phyloP scores from a whole-genome alignment of 768 basidiomycete species.

The Russula dissimulans region DNA sequence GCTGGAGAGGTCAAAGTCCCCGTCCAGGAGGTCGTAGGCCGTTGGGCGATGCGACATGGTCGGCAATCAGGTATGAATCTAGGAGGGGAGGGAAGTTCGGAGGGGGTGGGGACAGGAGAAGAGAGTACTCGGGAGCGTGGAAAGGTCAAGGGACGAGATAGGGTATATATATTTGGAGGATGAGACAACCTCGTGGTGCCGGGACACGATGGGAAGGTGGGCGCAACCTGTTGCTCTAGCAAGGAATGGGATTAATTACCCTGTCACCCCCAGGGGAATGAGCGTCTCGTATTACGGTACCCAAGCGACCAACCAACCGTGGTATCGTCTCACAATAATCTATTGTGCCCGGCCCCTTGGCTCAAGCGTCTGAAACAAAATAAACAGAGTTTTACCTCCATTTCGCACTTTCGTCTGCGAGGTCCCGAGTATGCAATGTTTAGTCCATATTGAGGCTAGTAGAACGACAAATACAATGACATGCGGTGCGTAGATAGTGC shows the following conservation, averaged over 20 bases:
- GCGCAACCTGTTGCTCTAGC: not conserved
- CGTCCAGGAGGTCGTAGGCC: constrained; percentile 2
- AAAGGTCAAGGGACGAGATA: not conserved
- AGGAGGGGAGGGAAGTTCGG: not conserved
- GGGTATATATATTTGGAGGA: constrained; percentile 9
- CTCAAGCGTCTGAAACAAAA: not conserved
- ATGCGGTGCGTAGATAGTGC: not conserved
- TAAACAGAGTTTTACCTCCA: not conserved
- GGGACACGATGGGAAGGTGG: not conserved
- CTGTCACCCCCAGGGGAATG: not conserved
- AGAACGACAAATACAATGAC: not conserved
- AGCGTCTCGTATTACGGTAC: not conserved
- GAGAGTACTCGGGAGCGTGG: not conserved
- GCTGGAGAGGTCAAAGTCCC: not conserved
- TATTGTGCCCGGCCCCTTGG: not conserved
- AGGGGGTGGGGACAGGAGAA: not conserved
- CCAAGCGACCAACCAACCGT: not conserved
- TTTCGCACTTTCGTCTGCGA: not conserved
- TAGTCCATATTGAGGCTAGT: not conserved
- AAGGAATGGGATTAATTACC: not conserved
- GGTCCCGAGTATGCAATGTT: not conserved
- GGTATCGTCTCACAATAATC: not conserved
- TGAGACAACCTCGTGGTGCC: constrained; percentile 3
- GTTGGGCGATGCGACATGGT: not conserved
- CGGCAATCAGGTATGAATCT: not conserved